Percentiles rank a stretch among this genome's conserved stretches.
Conservation (phyloP, 495 filamentous ascomycete species). For the Podospora appendiculata region DNA sequence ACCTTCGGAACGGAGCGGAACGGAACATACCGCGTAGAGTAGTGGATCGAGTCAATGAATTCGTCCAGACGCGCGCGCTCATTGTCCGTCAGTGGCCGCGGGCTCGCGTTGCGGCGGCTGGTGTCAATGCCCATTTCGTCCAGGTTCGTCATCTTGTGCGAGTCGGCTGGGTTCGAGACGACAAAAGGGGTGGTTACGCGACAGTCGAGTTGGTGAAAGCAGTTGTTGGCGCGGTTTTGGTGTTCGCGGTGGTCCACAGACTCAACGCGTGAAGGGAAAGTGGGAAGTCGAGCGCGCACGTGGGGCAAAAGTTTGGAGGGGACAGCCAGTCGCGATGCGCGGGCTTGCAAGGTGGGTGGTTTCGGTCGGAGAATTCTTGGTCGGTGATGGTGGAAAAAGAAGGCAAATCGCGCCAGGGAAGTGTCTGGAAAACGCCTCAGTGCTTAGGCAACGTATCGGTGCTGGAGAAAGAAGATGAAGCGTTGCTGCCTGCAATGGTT, state of each 20-base stretch:
- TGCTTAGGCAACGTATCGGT: too few species aligned
- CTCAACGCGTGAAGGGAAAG: not conserved
- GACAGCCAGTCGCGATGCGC: not conserved
- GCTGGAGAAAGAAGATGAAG: too few species aligned
- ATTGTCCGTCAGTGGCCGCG: slow-evolving; percentile 68
- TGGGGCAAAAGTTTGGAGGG: slow-evolving; percentile 1
- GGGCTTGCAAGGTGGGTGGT: not conserved
- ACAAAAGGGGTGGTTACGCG: not conserved
- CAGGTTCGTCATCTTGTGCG: slow-evolving; percentile 13
- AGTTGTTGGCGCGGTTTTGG: not conserved
- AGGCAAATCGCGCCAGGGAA: too few species aligned
- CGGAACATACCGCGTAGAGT: slow-evolving; percentile 72
- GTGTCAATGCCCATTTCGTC: slow-evolving; percentile 62
- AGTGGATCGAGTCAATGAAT: slow-evolving; percentile 87
- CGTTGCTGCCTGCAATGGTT: too few species aligned
- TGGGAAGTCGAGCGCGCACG: not conserved
- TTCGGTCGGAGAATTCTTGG: not conserved
- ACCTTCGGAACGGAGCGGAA: not conserved
- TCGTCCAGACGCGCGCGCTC: slow-evolving; percentile 82
- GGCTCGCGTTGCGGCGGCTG: slow-evolving; percentile 72
- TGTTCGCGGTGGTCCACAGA: not conserved
- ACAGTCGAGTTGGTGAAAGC: not conserved
- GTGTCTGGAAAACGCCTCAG: too few species aligned
- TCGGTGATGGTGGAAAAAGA: too few species aligned
- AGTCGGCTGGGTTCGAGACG: not conserved